Evolutionary conservation across 371 early-diverging fungal genomes (phyloP).

Genomic region (Actinomucor elegans): DNA sequence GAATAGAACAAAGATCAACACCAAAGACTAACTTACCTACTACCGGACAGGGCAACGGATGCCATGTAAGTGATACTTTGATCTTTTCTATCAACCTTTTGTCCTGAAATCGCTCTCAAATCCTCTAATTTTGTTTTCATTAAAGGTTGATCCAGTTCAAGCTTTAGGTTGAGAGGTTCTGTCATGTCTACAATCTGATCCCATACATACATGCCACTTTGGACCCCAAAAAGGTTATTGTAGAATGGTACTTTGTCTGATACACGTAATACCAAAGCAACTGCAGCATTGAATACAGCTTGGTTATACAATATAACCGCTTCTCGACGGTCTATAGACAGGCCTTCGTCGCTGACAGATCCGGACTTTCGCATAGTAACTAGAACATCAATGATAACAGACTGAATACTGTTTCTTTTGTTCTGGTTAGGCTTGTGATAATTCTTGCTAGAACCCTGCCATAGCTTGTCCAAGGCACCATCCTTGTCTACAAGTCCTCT

Average conservation of each 20-base stretch:
- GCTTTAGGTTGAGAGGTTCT: slow-evolving; percentile 7
- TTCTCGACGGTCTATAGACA: neutral
- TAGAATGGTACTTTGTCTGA: slow-evolving; percentile 45
- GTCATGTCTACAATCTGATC: slow-evolving; percentile 51
- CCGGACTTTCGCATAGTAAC: no score
- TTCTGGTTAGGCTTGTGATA: no score
- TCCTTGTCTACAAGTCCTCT: neutral
- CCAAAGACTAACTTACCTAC: no score
- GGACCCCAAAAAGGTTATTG: slow-evolving; percentile 47
- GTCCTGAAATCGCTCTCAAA: slow-evolving; percentile 29
- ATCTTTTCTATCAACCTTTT: neutral
- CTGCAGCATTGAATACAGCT: slow-evolving; percentile 61
- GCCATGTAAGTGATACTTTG: slow-evolving; percentile 20
- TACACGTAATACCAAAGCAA: slow-evolving; percentile 57
- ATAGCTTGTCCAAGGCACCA: neutral
- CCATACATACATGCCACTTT: slow-evolving; percentile 49
- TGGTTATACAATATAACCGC: slow-evolving; percentile 42
- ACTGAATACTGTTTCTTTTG: no score
- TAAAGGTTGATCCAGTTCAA: slow-evolving; percentile 28
- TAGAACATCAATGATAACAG: no score
- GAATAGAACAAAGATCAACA: no score
- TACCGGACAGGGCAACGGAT: slow-evolving; percentile 28
- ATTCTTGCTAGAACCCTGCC: no score
- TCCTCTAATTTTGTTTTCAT: slow-evolving; percentile 38
- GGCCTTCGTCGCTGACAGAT: no score